phyloP scores from a whole-genome alignment of 805 yeast species.

The Pichia manshurica region DNA sequence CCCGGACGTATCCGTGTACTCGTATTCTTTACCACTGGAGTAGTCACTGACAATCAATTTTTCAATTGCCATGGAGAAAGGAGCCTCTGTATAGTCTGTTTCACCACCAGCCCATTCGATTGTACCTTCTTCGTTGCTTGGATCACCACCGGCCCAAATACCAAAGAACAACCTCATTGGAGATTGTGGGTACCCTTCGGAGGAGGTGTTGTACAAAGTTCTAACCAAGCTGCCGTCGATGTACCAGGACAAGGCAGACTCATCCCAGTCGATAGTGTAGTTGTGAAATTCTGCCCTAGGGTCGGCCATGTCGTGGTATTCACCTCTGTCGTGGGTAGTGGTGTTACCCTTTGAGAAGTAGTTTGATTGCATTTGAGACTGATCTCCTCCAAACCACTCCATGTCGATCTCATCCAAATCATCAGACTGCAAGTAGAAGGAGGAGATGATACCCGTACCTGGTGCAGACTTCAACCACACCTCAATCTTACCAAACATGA shows the following conservation, averaged over 20 bases:
- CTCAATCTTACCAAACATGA: conserved; percentile 86
- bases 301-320: conserved; percentile 49
- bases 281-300: conserved; percentile 64
- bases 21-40: conserved; percentile 56
- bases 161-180: conserved; percentile 68
- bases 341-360: conserved; percentile 79
- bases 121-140: conserved; percentile 57
- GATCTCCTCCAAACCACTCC: conserved; percentile 83
- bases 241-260: conserved; percentile 59
- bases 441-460: conserved; percentile 76
- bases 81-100: conserved; percentile 59
- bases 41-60: conserved; percentile 60
- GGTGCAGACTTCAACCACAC: conserved; percentile 64
- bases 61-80: conserved; percentile 62
- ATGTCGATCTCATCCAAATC: conserved; percentile 86
- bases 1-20: conserved; percentile 52
- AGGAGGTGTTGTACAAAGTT: conserved; percentile 46
- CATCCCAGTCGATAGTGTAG: conserved; percentile 82
- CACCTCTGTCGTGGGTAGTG: conserved; percentile 75
- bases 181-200: conserved; percentile 82
- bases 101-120: conserved; percentile 80
- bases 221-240: conserved; percentile 68
- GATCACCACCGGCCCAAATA: conserved; percentile 81
- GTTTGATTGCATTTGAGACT: conserved; percentile 67
- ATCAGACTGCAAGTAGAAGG: conserved; percentile 75